phyloP scores from a whole-genome alignment of 192 early-diverging fungal species.

The Coemansia sp. region DNA sequence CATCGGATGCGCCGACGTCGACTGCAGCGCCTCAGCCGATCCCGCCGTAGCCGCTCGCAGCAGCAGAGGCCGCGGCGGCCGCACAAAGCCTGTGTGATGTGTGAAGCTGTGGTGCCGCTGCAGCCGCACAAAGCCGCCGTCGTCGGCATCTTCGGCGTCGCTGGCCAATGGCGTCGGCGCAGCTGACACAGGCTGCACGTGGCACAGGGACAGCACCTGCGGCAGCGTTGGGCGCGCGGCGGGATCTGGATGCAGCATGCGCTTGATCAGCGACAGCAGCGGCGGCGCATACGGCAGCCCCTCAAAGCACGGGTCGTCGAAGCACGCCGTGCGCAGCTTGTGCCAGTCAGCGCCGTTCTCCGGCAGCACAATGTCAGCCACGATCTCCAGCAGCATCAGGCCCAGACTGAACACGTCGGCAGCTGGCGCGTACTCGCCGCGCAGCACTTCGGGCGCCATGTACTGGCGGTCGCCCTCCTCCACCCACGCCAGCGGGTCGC shows the following conservation, averaged over 20 bases:
- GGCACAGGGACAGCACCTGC: constrained; percentile 47
- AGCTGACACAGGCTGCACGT: constrained; percentile 16
- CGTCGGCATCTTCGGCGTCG: constrained; percentile 23
- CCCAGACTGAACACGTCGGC: constrained; percentile 95
- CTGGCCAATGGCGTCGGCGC: constrained; percentile 7
- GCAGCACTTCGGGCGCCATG: constrained; percentile 85
- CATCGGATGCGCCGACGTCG: constrained; percentile 10
- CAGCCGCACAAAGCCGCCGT: constrained; percentile 9
- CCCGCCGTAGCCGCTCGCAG: constrained; percentile 33
- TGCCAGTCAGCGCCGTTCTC: constrained; percentile 89
- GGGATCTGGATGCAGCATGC: constrained; percentile 66
- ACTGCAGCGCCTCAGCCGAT: constrained; percentile 4
- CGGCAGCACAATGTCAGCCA: constrained; percentile 81
- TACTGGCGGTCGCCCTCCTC: constrained; percentile 92
- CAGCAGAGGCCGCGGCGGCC: constrained; percentile 12
- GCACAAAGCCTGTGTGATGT: background rate
- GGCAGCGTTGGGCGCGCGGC: constrained; percentile 58
- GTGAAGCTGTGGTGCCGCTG: constrained; percentile 10
- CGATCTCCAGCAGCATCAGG: constrained; percentile 84
- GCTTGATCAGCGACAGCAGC: constrained; percentile 63
- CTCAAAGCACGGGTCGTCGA: constrained; percentile 60
- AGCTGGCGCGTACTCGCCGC: constrained; percentile 65
- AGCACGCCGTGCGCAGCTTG: constrained; percentile 73
- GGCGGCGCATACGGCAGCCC: constrained; percentile 50
- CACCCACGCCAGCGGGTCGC: constrained; percentile 27